These are phyloP conservation scores for Aspergillus sp. DNA, from an alignment of 2,329 filamentous ascomycete species.

Conservation along the genomic window DNA sequence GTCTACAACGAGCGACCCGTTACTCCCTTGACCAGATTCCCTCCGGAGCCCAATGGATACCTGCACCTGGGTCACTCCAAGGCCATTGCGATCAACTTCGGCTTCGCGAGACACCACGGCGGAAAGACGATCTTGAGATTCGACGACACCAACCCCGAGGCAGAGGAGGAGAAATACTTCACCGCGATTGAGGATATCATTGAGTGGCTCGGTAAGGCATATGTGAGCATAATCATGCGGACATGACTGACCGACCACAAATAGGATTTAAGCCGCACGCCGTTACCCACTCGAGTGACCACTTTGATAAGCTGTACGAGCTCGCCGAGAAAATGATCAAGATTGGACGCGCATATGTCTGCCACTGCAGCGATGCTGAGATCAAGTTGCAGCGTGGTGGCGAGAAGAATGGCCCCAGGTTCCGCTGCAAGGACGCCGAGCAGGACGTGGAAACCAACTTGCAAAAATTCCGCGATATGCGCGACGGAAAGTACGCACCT, in stretches of 20 bases:
- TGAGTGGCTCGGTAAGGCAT: slow-evolving; percentile 64
- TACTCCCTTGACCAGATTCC: slow-evolving; percentile 67
- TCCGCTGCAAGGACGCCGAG: slow-evolving; percentile 58
- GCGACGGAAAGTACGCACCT: slow-evolving; percentile 84
- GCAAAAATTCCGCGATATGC: slow-evolving; percentile 83
- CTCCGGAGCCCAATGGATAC: slow-evolving; percentile 88
- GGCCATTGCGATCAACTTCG: slow-evolving; percentile 95
- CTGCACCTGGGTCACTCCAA: slow-evolving; percentile 94
- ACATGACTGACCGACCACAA: not conserved
- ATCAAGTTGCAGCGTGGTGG: slow-evolving; percentile 83
- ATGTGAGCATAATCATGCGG: not conserved
- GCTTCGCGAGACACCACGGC: slow-evolving; percentile 82
- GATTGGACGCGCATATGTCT: slow-evolving; percentile 74
- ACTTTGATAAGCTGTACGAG: slow-evolving; percentile 85
- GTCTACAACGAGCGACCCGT: slow-evolving; percentile 69
- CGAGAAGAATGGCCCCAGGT: slow-evolving; percentile 66
- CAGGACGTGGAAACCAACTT: slow-evolving; percentile 27
- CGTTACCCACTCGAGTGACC: slow-evolving; percentile 86
- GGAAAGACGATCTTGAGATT: slow-evolving; percentile 73
- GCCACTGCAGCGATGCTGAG: slow-evolving; percentile 77
- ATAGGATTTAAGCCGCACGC: slow-evolving; percentile 71
- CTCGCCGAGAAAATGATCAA: slow-evolving; percentile 82
- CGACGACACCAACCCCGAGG: slow-evolving; percentile 94
- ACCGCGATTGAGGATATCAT: slow-evolving; percentile 86
- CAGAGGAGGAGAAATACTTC: slow-evolving; percentile 88